Base-by-base conservation (phyloP, 2,329 filamentous ascomycete genomes). In the Rugonectria rugulosa region DNA sequence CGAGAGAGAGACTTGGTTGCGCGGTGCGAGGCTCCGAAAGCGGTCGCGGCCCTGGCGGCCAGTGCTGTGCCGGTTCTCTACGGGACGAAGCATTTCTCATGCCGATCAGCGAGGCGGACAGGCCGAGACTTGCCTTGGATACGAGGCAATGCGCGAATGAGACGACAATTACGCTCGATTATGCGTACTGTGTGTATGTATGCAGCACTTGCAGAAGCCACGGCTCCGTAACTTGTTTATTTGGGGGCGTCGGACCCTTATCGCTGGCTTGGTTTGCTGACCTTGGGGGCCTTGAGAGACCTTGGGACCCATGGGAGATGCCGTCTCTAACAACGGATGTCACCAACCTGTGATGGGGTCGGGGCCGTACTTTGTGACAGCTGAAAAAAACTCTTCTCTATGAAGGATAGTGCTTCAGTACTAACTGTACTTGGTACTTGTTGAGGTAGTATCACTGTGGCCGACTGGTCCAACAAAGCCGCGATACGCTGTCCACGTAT, bases 11-110 rank as follows among this genome's bases (percentile, higher is more conserved):
- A n/a, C n/a, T n/a, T n/a, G n/a, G n/a, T n/a, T n/a, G n/a, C n/a
- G n/a, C n/a, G n/a, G 32, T 36, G 52, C 64, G 64, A 68, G 66
- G 65, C 65, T 68, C 66, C 66, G 66, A 68, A 67, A 68, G 63
- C 66, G 66, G 65, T 67, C 55, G 63, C 60, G 65, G 63, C 47
- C 49, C 64, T 67, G 55, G 63, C 60, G 65, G 63, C 47, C 49
- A 57, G 44, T 29, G 40, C 48, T 40, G 40, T 38, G 41, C 47
- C 17, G 20, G 32, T 21, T 12, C 32, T 32, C 38, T 26, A n/a
- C 51, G 40, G 40, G 36, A 59, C 48, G n/a, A n/a, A 60, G 24
- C 24, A 56, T 24, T 34, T 53, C 59, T 60, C 53, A 53, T 61
- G 64, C 56, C 61, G 64, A 67, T 67, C 64, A 64, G 58, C 47